A percentile compares a stretch with the other conserved stretches of the same genome.
phyloP scores from a whole-genome alignment of 2,329 filamentous ascomycete species.

The Gaeumannomyces sp. region DNA sequence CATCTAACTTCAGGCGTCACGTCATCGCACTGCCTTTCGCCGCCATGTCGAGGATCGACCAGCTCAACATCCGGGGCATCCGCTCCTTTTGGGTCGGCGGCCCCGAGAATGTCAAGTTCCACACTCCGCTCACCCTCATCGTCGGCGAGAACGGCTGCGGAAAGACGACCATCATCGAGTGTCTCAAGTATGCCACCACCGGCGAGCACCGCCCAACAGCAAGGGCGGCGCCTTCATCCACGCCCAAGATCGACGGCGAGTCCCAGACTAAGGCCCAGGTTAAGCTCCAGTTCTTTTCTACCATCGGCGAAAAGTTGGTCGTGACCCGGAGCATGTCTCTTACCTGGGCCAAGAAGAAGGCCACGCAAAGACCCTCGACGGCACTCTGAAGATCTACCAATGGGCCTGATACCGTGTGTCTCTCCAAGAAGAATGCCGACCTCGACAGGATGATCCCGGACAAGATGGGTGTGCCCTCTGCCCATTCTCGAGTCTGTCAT shows the following conservation, averaged over 20 bases:
- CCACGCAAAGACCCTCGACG: constrained; percentile 81
- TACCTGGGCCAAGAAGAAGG: constrained; percentile 73
- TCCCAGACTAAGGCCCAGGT: constrained; percentile 88
- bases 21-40: background rate
- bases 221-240: constrained; percentile 91
- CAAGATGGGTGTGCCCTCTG: constrained; percentile 81
- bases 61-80: constrained; percentile 27
- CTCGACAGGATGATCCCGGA: constrained; percentile 79
- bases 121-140: constrained; percentile 87
- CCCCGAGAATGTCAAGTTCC: constrained; percentile 77
- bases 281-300: constrained; percentile 78
- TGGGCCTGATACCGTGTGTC: constrained; percentile 70
- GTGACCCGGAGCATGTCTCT: constrained; percentile 79
- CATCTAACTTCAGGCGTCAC: background rate
- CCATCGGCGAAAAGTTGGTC: constrained; percentile 72
- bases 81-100: constrained; percentile 77
- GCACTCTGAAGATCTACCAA: constrained; percentile 67
- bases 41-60: constrained; percentile 19
- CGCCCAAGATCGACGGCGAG: constrained; percentile 77
- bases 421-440: constrained; percentile 75
- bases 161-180: constrained; percentile 98
- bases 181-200: constrained; percentile 95
- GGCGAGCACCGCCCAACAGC: constrained; percentile 91
- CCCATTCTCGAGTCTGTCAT: constrained; percentile 92
- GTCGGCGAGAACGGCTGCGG: constrained; percentile 97